Percentiles rank a stretch among this genome's conserved stretches.
Conservation (phyloP, 495 filamentous ascomycete species). For the Symbiotaphrina buchneri region DNA sequence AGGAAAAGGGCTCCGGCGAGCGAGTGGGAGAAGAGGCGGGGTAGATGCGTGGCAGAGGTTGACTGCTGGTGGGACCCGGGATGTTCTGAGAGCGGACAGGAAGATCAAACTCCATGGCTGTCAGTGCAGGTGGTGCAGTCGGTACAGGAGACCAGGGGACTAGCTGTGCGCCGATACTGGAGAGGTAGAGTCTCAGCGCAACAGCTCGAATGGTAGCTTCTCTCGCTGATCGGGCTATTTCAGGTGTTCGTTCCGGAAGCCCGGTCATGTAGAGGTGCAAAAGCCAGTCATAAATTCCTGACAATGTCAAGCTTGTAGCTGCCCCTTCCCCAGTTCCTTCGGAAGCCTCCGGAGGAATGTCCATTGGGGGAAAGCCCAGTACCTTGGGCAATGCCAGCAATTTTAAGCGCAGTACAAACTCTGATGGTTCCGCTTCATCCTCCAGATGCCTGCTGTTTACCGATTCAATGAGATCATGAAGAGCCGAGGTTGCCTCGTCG, state of each 20-base stretch:
- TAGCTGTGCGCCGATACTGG: slow-evolving; percentile 2
- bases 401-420: background rate
- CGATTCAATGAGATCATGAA: slow-evolving; percentile 1
- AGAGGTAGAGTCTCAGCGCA: slow-evolving; percentile 3
- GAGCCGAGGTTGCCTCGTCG: background rate
- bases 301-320: slow-evolving; percentile 2
- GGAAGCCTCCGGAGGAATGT: background rate
- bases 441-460: background rate
- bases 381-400: background rate
- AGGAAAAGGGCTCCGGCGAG: background rate
- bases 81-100: background rate
- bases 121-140: background rate
- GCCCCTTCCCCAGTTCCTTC: too few relatives aligned
- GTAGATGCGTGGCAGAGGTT: background rate
- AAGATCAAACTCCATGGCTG: background rate
- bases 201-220: slow-evolving; percentile 3
- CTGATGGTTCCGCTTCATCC: background rate
- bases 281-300: slow-evolving; percentile 2
- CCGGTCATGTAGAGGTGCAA: slow-evolving; percentile 1
- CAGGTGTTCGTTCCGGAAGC: background rate
- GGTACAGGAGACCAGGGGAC: background rate
- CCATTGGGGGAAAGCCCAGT: slow-evolving; percentile 1
- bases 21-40: background rate
- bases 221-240: slow-evolving; percentile 1
- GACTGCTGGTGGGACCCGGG: background rate